phyloP scores from a whole-genome alignment of 78 protist species.

The Dictyostelium discoideum region DNA sequence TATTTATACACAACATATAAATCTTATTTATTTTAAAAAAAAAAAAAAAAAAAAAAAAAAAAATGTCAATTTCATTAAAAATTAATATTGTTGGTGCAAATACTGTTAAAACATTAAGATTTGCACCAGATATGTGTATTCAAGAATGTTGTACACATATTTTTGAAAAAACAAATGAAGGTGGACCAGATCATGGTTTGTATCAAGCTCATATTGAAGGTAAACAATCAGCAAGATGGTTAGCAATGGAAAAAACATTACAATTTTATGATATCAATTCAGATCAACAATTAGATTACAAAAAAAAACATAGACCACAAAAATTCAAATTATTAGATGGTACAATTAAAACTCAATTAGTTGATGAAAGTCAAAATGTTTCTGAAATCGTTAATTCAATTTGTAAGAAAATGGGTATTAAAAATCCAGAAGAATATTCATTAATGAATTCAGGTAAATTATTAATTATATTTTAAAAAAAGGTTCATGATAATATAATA shows the following conservation, averaged over 20 bases:
- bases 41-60: neutral
- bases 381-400: slow-evolving; percentile 37
- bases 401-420: slow-evolving; percentile 78
- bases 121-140: slow-evolving; percentile 79
- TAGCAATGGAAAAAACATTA: slow-evolving; percentile 46
- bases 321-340: slow-evolving; percentile 78
- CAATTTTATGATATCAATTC: slow-evolving; percentile 58
- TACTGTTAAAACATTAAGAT: slow-evolving; percentile 67
- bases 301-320: slow-evolving; percentile 77
- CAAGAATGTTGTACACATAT: slow-evolving; percentile 60
- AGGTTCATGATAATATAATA: neutral
- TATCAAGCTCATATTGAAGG: slow-evolving; percentile 54
- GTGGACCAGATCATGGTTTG: slow-evolving; percentile 86
- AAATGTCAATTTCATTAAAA: slow-evolving; percentile 63
- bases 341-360: slow-evolving; percentile 69
- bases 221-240: slow-evolving; percentile 62
- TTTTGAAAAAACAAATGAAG: slow-evolving; percentile 67
- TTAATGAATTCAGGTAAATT: slow-evolving; percentile 33
- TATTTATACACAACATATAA: neutral
- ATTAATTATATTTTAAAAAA: neutral
- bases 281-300: slow-evolving; percentile 58
- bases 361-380: slow-evolving; percentile 70
- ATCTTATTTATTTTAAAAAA: neutral
- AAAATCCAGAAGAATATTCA: slow-evolving; percentile 82
- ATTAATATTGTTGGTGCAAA: slow-evolving; percentile 27